Percentiles rank a stretch among this genome's conserved stretches.
Evolutionary conservation across 139 green algal genomes (phyloP).

Genomic region (Chlamydomonas asymmetrica): DNA sequence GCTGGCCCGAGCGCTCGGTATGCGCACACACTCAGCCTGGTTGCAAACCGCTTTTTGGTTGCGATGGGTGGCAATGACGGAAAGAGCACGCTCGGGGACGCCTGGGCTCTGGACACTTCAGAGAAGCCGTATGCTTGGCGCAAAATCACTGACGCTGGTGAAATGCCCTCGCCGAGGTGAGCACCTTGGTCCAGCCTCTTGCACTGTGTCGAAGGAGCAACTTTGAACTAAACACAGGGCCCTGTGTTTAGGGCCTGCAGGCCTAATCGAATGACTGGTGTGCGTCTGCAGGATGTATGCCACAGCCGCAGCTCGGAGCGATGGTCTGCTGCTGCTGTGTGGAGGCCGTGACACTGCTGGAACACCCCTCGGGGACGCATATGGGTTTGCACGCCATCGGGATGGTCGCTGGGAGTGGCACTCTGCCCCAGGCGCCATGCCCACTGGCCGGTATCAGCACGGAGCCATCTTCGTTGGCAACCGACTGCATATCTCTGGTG

Average conservation of each 20-base stretch:
- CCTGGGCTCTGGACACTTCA: slow-evolving; percentile 96
- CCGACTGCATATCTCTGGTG: slow-evolving; percentile 93
- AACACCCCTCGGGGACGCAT: slow-evolving; percentile 88
- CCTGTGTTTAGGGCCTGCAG: not conserved
- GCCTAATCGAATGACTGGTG: not conserved
- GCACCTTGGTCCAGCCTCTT: not conserved
- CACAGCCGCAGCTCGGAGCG: slow-evolving; percentile 84
- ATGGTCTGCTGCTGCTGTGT: slow-evolving; percentile 95
- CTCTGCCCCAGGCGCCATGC: slow-evolving; percentile 90
- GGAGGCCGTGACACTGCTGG: slow-evolving; percentile 85
- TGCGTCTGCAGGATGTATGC: slow-evolving; percentile 90
- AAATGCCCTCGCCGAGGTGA: slow-evolving; percentile 77
- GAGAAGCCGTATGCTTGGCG: slow-evolving; percentile 98
- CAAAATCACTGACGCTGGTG: slow-evolving; percentile 83
- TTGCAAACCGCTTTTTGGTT: slow-evolving; percentile 97
- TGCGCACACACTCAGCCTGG: slow-evolving; percentile 93
- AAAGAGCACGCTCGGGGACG: slow-evolving; percentile 84
- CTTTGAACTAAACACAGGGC: not conserved
- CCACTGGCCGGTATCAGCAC: slow-evolving; percentile 93
- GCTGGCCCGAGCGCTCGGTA: slow-evolving; percentile 91
- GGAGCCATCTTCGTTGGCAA: slow-evolving; percentile 93
- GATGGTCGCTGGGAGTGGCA: slow-evolving; percentile 99
- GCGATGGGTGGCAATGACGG: slow-evolving; percentile 97
- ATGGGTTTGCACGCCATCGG: slow-evolving; percentile 93
- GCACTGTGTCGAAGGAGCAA: not conserved